phyloP scores from a whole-genome alignment of 306 rosid species.

The Albizia julibrissin region DNA sequence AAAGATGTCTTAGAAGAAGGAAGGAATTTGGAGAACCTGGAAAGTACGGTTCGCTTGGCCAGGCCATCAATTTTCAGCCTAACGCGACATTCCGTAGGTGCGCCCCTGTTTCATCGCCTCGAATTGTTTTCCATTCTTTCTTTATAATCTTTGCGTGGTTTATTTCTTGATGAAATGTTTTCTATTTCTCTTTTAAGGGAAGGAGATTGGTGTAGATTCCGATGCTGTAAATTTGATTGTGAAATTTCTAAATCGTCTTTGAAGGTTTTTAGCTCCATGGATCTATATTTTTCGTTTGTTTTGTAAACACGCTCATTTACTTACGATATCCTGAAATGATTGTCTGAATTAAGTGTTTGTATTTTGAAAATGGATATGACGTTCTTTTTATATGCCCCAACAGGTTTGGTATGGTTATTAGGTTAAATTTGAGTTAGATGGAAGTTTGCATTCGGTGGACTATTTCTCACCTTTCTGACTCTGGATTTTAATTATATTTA shows the following conservation, averaged over 20 bases:
- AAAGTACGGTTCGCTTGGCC: background rate
- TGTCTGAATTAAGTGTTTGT: background rate
- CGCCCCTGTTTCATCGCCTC: background rate
- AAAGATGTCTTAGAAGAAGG: background rate
- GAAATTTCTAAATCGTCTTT: background rate
- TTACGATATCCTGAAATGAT: background rate
- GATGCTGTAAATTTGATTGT: slow-evolving; percentile 2
- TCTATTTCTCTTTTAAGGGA: background rate
- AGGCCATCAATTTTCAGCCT: background rate
- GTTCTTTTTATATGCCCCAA: slow-evolving; percentile 7
- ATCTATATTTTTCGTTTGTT: slow-evolving; percentile 20
- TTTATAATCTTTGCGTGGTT: background rate
- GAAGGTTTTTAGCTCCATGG: slow-evolving; percentile 7
- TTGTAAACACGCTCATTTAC: background rate
- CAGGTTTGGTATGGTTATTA: background rate
- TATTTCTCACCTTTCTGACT: background rate
- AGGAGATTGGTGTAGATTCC: background rate
- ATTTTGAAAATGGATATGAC: slow-evolving; percentile 13
- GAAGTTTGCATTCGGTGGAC: slow-evolving; percentile 1
- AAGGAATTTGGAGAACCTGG: background rate
- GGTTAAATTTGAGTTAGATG: background rate
- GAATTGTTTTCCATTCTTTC: background rate
- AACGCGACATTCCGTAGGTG: slow-evolving; percentile 8
- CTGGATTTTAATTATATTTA: background rate
- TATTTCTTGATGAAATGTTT: slow-evolving; percentile 6